phyloP scores from a whole-genome alignment of 176 grass and related monocot species.

The Lolium perenne region DNA sequence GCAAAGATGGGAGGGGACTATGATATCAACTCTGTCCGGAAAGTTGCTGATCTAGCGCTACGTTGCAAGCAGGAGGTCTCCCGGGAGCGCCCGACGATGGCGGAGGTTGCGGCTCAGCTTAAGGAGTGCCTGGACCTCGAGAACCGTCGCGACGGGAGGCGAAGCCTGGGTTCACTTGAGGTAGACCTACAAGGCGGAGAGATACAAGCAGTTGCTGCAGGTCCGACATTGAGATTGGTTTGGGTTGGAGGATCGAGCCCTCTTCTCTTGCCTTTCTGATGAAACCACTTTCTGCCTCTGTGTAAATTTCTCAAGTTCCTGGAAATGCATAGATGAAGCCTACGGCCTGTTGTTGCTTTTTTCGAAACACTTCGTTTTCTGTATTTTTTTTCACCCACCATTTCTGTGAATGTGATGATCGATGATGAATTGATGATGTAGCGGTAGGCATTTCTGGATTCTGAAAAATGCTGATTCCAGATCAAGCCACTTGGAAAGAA shows the following conservation, averaged over 20 bases:
- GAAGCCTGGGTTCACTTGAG: background rate
- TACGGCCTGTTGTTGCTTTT: too few species aligned
- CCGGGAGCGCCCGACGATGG: conserved; percentile 30
- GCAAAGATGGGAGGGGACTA: conserved; percentile 22
- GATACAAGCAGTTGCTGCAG: background rate
- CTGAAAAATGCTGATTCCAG: background rate
- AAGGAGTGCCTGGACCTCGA: conserved; percentile 36
- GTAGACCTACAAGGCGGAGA: conserved; percentile 21
- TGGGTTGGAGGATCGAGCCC: background rate
- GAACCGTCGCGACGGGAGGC: background rate
- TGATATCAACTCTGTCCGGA: conserved; percentile 42
- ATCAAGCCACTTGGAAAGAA: background rate
- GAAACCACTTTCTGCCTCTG: background rate
- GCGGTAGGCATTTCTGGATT: background rate
- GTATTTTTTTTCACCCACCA: background rate
- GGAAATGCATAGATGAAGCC: too few species aligned
- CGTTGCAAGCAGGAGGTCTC: conserved; percentile 37
- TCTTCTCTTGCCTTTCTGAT: background rate
- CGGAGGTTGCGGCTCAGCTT: conserved; percentile 23
- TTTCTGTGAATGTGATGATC: background rate
- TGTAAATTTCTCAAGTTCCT: background rate
- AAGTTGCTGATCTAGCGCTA: conserved; percentile 33
- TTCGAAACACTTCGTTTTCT: too few species aligned
- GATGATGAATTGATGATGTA: background rate
- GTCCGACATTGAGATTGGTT: conserved; percentile 21